Evolutionary conservation across 345 rosid species (phyloP), one percentile per base, ranked within the genome.

Genomic region (Salix caprea): DNA sequence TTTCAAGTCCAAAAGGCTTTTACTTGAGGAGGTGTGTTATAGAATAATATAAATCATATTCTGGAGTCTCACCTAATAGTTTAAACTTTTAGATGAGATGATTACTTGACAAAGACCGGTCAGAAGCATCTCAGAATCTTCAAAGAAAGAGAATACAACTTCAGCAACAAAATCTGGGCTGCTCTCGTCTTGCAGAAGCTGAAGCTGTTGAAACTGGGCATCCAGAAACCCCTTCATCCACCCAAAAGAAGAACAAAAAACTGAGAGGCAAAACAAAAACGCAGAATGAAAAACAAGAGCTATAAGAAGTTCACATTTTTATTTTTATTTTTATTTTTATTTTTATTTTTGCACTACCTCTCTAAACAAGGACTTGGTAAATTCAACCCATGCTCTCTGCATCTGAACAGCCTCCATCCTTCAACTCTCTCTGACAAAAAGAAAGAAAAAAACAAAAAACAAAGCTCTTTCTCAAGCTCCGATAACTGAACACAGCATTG

Each of bases 101-200:
- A n/a, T n/a, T n/a, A n/a, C n/a, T n/a, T n/a, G n/a, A n/a, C n/a
- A n/a, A n/a, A n/a, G n/a, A 37, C 34, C 34, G 3, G 34, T 32
- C 34, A 32, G 89, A 82, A 93, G 91, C 80, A 88, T 93, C 73
- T 93, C 94, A 74, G 99, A 90, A 80, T 96, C 99, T 68, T 86
- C 91, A 80, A 96, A 96, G 87, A 96, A 96, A 64, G 93, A 92
- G 70, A 94, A 79, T n/a, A 91, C 94, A 67, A 96, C 96, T 89
- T 96, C 94, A 74, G 85, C 92, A 74, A 91, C 98, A 87, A 96
- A 96, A 84, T 91, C 93, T 69, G 99, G 98, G 86, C 90, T 93
- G 89, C 91, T 91, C 83, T 96, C 99, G 85, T 96, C 99, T 87
- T 90, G 97, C 76, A 96, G 87, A 75, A 91, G 91, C 83, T 90